Conservation (phyloP, 805 yeast species). For the Lachancea quebecensis region DNA sequence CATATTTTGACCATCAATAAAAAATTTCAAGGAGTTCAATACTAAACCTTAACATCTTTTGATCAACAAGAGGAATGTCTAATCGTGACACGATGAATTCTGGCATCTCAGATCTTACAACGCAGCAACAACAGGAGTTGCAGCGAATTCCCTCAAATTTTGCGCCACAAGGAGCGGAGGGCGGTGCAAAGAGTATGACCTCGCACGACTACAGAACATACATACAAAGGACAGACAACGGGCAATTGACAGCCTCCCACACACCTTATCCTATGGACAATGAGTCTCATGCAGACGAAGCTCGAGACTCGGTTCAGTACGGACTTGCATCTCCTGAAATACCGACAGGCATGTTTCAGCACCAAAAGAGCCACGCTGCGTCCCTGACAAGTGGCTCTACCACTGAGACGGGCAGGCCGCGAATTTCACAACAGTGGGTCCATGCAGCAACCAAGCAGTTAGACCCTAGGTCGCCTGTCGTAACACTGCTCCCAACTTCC, state of each 20-base stretch:
- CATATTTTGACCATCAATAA: no score
- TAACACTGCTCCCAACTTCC: constrained; percentile 45
- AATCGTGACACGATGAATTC: constrained; percentile 35
- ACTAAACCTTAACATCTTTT: background rate
- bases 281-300: background rate
- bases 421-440: constrained; percentile 10
- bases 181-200: constrained; percentile 39
- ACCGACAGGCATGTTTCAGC: constrained; percentile 10
- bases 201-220: constrained; percentile 16
- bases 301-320: background rate
- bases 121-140: constrained; percentile 42
- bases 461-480: constrained; percentile 45
- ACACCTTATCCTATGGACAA: constrained; percentile 9
- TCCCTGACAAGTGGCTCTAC: constrained; percentile 11
- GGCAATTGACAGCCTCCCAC: background rate
- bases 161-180: constrained; percentile 33
- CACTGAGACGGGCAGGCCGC: constrained; percentile 6
- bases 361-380: constrained; percentile 9
- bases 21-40: background rate
- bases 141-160: constrained; percentile 34
- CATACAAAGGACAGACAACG: background rate
- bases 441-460: constrained; percentile 14
- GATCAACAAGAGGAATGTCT: constrained; percentile 21
- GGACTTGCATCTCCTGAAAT: constrained; percentile 2
- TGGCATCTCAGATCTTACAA: constrained; percentile 31